A percentile compares a stretch with the other conserved stretches of the same genome.
Conservation (phyloP, 2,329 filamentous ascomycete species). For the Pseudogymnoascus verrucosus region DNA sequence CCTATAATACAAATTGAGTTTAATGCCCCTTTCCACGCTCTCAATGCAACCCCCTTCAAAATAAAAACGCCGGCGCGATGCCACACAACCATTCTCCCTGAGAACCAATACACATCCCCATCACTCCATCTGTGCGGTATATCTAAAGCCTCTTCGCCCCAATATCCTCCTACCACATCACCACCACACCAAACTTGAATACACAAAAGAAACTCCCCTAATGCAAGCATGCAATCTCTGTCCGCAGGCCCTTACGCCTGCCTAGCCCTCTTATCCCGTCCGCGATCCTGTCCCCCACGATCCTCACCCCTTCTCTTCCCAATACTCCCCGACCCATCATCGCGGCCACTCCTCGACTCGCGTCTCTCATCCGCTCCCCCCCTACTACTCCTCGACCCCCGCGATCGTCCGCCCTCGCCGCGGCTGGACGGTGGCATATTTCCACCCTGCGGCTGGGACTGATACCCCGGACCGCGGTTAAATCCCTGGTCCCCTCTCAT, state of each 20-base stretch:
- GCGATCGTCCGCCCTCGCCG: not conserved
- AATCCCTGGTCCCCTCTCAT: slow-evolving; percentile 9
- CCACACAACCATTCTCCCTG: not conserved
- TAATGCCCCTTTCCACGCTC: not conserved
- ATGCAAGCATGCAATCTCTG: slow-evolving; percentile 2
- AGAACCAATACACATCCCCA: not conserved
- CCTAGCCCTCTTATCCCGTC: not conserved
- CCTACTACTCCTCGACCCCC: not conserved
- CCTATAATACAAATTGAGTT: not conserved
- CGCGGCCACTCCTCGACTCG: not conserved
- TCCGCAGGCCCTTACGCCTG: not conserved
- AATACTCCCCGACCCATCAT: not conserved
- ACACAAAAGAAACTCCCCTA: not conserved
- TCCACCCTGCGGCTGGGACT: slow-evolving; percentile 25
- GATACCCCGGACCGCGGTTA: slow-evolving; percentile 30
- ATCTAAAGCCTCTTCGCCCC: not conserved
- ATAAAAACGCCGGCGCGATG: not conserved
- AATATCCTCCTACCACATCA: not conserved
- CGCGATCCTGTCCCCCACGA: not conserved
- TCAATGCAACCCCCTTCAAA: not conserved
- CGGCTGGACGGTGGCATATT: slow-evolving; percentile 12
- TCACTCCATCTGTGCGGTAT: not conserved
- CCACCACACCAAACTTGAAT: not conserved
- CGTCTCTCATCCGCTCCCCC: not conserved
- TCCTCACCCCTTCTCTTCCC: not conserved